Conservation (phyloP, 1,284 basidiomycete species). For the Trametes versicolor region DNA sequence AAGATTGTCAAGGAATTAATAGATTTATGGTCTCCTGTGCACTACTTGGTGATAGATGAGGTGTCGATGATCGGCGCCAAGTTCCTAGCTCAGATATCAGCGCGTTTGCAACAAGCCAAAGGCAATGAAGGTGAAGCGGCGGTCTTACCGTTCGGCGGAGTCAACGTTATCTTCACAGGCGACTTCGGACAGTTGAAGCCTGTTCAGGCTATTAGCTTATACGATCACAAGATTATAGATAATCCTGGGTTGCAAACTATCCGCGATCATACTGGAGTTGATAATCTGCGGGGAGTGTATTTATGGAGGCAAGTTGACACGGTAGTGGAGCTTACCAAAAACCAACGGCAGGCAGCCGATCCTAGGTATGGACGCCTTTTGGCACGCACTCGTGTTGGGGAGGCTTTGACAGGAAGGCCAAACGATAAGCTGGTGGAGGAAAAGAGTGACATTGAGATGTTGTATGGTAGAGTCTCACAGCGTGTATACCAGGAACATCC, state of each 20-base stretch:
- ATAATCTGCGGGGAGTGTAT: neutral
- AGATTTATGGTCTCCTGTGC: neutral
- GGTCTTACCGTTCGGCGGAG: slow-evolving; percentile 24
- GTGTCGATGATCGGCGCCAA: slow-evolving; percentile 16
- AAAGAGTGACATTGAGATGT: neutral
- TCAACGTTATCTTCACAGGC: slow-evolving; percentile 29
- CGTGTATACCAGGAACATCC: neutral
- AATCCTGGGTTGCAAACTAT: slow-evolving; percentile 3
- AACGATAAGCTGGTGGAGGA: too few species aligned
- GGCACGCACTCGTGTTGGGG: neutral
- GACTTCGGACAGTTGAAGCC: slow-evolving; percentile 31
- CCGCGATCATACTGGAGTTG: neutral
- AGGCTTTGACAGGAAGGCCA: neutral
- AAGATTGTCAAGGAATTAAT: neutral
- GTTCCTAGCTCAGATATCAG: neutral
- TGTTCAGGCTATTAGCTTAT: slow-evolving; percentile 7
- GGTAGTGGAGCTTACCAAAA: slow-evolving; percentile 1
- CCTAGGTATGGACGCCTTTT: neutral
- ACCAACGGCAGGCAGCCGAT: slow-evolving; percentile 2
- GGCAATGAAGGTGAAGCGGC: neutral
- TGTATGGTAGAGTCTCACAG: neutral
- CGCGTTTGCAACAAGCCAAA: slow-evolving; percentile 13
- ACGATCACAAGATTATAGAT: neutral
- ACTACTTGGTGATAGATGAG: slow-evolving; percentile 17
- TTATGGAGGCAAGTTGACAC: neutral